Percentiles rank a stretch among this genome's conserved stretches.
phyloP scores from a whole-genome alignment of 257 asterid species.

The Cordia subcordata region DNA sequence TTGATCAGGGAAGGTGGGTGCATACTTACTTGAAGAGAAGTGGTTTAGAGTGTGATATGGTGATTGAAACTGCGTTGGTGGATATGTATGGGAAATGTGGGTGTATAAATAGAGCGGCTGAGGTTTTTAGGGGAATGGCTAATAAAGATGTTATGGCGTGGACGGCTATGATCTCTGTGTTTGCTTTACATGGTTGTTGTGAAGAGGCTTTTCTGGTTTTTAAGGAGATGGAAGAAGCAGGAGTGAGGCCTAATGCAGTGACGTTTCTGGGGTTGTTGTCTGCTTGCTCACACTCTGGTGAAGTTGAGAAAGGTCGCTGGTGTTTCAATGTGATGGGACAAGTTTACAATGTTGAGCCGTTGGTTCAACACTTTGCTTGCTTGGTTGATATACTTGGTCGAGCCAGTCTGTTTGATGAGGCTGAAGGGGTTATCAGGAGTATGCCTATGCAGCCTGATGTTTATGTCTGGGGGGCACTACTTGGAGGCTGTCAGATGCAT shows the following conservation, averaged over 20 bases:
- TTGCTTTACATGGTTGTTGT: constrained; percentile 62
- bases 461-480: constrained; percentile 79
- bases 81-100: constrained; percentile 92
- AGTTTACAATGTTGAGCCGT: constrained; percentile 42
- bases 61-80: constrained; percentile 67
- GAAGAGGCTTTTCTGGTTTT: constrained; percentile 52
- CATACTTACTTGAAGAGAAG: constrained; percentile 54
- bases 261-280: constrained; percentile 54
- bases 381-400: constrained; percentile 67
- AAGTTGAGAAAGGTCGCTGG: constrained; percentile 53
- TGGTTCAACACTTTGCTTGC: constrained; percentile 69
- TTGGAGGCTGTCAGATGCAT: constrained; percentile 78
- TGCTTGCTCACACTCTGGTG: constrained; percentile 71
- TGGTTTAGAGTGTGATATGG: constrained; percentile 61
- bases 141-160: constrained; percentile 69
- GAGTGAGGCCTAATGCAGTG: constrained; percentile 61
- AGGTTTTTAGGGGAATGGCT: constrained; percentile 52
- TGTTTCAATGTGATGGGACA: constrained; percentile 44
- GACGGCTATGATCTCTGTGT: constrained; percentile 71
- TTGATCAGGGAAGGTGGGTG: constrained; percentile 70
- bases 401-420: constrained; percentile 65
- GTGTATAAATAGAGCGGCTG: constrained; percentile 39
- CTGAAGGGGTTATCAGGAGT: constrained; percentile 45
- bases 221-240: constrained; percentile 46
- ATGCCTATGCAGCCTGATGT: constrained; percentile 76